Base-by-base conservation (phyloP, 2,329 filamentous ascomycete genomes). In the Dissoconium aciculare region DNA sequence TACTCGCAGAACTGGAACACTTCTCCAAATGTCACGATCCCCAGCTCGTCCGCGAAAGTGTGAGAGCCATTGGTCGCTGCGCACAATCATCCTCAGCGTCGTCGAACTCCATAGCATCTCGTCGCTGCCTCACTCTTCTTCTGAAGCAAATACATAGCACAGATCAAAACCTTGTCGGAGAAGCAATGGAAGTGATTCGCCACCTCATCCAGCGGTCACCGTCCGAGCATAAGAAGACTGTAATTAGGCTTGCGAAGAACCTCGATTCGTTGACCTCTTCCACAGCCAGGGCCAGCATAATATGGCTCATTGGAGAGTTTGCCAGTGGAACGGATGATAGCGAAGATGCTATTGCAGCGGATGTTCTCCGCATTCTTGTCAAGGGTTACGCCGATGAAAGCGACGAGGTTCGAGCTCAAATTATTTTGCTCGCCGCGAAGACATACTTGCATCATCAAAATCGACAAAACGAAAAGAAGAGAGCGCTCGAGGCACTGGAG, bases 271-370 rank as follows among this genome's bases (percentile, higher is more conserved):
- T 84, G 2, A 82, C 79, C 0, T 85, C 89, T 38, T 75, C 89
- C 1, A 78, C 84, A 37, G 89, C 89, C 3, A 70, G 89, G 42
- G 89, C 89, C 3, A 93, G 82, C 29, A 94, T 98, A 40, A 79
- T 98, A 44, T 98, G 89, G 89, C 71, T 98, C 1, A 85, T 95
- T 0, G 89, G 89, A 27, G 89, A 98, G 55, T 95, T 91, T 46
- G 74, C 87, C 0, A 23, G 8, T n/a, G n/a, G 8, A 8, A 23
- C 8, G 8, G 82, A 83, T 0, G 73, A 83, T 33, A 70, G 76
- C 17, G 76, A 85, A 36, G 76, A 89, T 51, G 92, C 91, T 46
- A 87, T 98, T 38, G 89, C 89, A 0, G 76, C 87, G 0, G 89
- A 98, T 48, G 84, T 95, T 5, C 61, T 95, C 17, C 74, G 89